Percentiles rank a stretch among this genome's conserved stretches.
These are phyloP conservation scores for Chernovozyma aurita DNA, from an alignment of 1,139 yeast species.

Conservation along the genomic window DNA sequence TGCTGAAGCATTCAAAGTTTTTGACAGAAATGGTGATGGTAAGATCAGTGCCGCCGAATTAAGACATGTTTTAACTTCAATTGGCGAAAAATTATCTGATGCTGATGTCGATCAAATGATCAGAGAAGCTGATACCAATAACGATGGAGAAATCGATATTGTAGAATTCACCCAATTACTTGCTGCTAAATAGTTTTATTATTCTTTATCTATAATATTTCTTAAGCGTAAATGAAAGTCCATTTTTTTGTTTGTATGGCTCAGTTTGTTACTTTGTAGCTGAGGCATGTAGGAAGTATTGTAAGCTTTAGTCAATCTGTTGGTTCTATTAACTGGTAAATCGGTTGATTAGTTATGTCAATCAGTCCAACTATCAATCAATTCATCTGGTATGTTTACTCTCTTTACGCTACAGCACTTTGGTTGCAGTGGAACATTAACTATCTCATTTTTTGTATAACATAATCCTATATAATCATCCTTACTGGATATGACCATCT, in stretches of 20 bases:
- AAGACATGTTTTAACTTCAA: slow-evolving; percentile 92
- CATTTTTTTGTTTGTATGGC: no score
- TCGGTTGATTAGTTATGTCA: no score
- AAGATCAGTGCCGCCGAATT: slow-evolving; percentile 94
- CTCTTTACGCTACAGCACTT: not conserved
- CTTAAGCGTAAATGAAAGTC: no score
- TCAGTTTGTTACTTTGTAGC: no score
- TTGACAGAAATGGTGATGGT: slow-evolving; percentile 93
- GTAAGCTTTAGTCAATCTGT: no score
- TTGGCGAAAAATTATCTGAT: slow-evolving; percentile 93
- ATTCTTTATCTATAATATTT: no score
- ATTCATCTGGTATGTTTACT: not conserved
- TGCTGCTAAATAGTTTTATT: slow-evolving; percentile 36
- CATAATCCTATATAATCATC: no score
- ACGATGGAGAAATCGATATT: slow-evolving; percentile 94
- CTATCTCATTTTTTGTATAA: no score
- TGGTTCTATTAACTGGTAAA: no score
- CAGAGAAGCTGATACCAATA: slow-evolving; percentile 91
- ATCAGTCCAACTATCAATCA: not conserved
- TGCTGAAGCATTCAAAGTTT: slow-evolving; percentile 95
- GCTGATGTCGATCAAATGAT: slow-evolving; percentile 97
- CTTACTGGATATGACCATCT: no score
- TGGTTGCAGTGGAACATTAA: no score
- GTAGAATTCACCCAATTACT: slow-evolving; percentile 87
- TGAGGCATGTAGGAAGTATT: no score